phyloP scores from a whole-genome alignment of 2,329 filamentous ascomycete genomes.

The Calycina marina region DNA sequence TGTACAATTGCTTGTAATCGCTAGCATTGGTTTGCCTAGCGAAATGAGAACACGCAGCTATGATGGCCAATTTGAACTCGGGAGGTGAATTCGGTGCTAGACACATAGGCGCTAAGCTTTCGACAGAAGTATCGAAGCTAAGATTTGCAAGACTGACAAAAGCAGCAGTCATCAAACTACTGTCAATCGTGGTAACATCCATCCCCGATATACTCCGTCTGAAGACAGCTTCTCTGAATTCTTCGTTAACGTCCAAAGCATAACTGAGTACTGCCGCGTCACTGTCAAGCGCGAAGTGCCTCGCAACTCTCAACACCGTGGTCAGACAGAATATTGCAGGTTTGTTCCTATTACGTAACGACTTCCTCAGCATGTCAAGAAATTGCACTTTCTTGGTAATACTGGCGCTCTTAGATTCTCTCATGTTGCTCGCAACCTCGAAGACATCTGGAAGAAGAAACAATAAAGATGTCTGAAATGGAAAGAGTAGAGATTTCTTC shows the following conservation, averaged over 20 bases:
- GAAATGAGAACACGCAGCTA: conserved; percentile 49
- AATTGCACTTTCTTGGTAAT: conserved; percentile 54
- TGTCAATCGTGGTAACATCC: conserved; percentile 40
- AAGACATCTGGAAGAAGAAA: conserved; percentile 55
- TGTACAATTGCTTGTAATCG: conserved; percentile 40
- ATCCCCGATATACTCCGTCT: conserved; percentile 32
- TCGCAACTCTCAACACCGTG: conserved; percentile 43
- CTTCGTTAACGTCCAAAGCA: conserved; percentile 54
- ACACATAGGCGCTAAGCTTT: conserved; percentile 40
- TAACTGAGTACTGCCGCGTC: conserved; percentile 46
- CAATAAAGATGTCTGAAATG: conserved; percentile 46
- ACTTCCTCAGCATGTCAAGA: conserved; percentile 47
- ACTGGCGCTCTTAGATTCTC: conserved; percentile 45
- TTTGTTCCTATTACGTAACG: conserved; percentile 48
- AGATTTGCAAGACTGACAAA: conserved; percentile 51
- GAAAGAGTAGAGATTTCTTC: conserved; percentile 40
- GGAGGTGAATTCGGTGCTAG: conserved; percentile 40
- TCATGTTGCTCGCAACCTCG: conserved; percentile 52
- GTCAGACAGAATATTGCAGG: conserved; percentile 53
- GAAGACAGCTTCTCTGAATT: conserved; percentile 52
- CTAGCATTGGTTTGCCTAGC: conserved; percentile 34
- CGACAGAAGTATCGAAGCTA: conserved; percentile 42
- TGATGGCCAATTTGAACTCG: conserved; percentile 45
- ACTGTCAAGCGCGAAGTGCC: conserved; percentile 47
- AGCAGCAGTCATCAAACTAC: conserved; percentile 49